These are phyloP conservation scores for Zalerion maritima DNA, from an alignment of 495 filamentous ascomycete genomes.

Conservation along the genomic window DNA sequence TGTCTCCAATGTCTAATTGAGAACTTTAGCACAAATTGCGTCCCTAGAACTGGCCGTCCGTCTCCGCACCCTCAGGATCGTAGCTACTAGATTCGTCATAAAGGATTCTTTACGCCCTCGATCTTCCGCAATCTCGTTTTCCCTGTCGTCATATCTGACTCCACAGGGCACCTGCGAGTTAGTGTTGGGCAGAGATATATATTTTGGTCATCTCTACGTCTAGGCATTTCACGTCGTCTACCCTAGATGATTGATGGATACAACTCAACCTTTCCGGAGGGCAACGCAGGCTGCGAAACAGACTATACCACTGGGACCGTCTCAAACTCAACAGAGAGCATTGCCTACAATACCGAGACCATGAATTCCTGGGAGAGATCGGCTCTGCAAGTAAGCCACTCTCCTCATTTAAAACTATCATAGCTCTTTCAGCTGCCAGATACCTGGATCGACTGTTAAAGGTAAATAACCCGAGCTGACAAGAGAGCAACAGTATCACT, in stretches of 20 bases:
- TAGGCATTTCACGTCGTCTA: neutral
- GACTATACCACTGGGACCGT: neutral
- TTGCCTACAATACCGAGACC: conserved; percentile 4
- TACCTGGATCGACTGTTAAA: neutral
- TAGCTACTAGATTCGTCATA: too few species aligned
- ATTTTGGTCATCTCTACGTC: neutral
- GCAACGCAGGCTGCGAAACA: conserved; percentile 2
- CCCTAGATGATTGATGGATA: neutral
- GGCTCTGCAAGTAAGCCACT: conserved; percentile 12
- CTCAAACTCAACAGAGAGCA: neutral
- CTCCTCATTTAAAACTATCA: neutral
- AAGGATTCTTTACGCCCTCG: too few species aligned
- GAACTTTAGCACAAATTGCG: too few species aligned
- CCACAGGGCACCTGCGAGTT: conserved; percentile 1
- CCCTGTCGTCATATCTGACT: too few species aligned
- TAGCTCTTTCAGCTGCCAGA: neutral
- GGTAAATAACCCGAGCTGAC: conserved; percentile 6
- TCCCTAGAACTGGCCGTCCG: too few species aligned
- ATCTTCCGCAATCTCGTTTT: too few species aligned
- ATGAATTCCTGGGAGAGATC: conserved; percentile 19
- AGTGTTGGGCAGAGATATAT: neutral
- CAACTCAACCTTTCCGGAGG: neutral
- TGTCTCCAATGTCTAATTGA: too few species aligned
- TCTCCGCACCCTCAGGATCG: too few species aligned
- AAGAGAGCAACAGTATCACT: neutral